Evolutionary conservation across 2,329 filamentous ascomycete species (phyloP).

Genomic region (Apiospora kogelbergensis): DNA sequence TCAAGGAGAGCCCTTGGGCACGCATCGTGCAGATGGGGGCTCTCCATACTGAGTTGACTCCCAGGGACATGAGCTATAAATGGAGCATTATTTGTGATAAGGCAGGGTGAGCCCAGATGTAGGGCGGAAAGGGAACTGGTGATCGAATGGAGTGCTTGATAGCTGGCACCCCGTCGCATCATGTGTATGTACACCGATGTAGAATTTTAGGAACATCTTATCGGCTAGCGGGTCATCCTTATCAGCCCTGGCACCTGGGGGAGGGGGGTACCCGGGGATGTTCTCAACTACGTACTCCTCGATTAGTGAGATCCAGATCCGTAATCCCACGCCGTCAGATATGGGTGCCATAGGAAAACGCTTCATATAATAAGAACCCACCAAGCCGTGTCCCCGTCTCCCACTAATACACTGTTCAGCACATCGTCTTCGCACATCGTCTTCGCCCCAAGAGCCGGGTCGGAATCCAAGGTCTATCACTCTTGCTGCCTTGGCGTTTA

Average conservation of each 20-base stretch:
- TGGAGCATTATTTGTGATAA: slow-evolving; percentile 20
- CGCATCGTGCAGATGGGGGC: slow-evolving; percentile 23
- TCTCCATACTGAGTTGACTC: slow-evolving; percentile 29
- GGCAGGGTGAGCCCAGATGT: background rate
- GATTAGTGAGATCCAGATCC: too few relatives aligned
- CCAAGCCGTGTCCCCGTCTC: background rate
- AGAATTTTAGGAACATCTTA: slow-evolving; percentile 1
- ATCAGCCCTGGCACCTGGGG: background rate
- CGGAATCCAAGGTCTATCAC: background rate
- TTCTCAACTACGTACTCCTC: background rate
- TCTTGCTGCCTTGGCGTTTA: background rate
- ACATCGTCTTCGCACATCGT: background rate
- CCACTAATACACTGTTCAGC: background rate
- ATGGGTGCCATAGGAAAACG: background rate
- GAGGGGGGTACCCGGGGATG: background rate
- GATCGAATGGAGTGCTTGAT: background rate
- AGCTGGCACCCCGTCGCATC: background rate
- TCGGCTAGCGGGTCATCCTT: background rate
- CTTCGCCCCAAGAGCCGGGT: background rate
- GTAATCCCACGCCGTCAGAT: too few relatives aligned
- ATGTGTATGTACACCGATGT: background rate
- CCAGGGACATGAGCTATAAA: slow-evolving; percentile 34
- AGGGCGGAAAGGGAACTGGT: background rate
- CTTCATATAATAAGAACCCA: background rate
- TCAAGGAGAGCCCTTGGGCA: slow-evolving; percentile 26